Evolutionary conservation across 2,329 filamentous ascomycete species (phyloP).

Genomic region (Neofusicoccum sp.): DNA sequence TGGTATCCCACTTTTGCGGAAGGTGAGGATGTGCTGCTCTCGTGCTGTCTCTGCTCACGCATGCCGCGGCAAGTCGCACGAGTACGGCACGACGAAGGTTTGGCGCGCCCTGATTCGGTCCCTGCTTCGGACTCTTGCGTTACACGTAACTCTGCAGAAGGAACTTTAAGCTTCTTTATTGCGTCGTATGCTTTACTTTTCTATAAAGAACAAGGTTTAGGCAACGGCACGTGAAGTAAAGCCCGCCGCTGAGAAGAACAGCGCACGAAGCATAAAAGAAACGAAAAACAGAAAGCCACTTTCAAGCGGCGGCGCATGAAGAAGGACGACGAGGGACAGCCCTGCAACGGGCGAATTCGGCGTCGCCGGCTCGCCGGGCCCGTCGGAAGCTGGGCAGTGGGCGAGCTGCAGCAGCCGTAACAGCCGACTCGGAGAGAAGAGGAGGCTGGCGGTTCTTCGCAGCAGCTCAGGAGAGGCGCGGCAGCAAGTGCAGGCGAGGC

Average conservation of each 20-base stretch:
- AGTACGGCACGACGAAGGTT: background rate
- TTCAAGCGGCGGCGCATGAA: too few relatives aligned
- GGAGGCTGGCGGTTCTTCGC: background rate
- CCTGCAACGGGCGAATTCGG: background rate
- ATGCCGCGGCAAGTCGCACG: background rate
- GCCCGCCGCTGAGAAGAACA: too few relatives aligned
- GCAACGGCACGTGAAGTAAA: too few relatives aligned
- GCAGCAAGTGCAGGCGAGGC: conserved; percentile 8
- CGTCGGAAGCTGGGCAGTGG: too few relatives aligned
- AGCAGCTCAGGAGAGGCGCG: background rate
- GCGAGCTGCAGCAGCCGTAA: too few relatives aligned
- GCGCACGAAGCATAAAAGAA: too few relatives aligned
- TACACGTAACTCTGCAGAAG: background rate
- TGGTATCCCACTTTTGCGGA: background rate
- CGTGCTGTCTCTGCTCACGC: background rate
- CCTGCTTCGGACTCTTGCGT: background rate
- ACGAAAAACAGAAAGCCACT: too few relatives aligned
- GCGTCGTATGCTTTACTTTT: background rate
- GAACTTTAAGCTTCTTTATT: background rate
- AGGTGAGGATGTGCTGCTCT: background rate
- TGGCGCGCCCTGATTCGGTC: background rate
- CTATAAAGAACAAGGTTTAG: background rate
- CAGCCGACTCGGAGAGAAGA: background rate
- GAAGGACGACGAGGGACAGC: too few relatives aligned
- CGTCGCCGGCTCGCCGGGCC: background rate